A percentile compares a stretch with the other conserved stretches of the same genome.
Evolutionary conservation across 805 yeast genomes (phyloP).

Genomic region (Candida easanensis): DNA sequence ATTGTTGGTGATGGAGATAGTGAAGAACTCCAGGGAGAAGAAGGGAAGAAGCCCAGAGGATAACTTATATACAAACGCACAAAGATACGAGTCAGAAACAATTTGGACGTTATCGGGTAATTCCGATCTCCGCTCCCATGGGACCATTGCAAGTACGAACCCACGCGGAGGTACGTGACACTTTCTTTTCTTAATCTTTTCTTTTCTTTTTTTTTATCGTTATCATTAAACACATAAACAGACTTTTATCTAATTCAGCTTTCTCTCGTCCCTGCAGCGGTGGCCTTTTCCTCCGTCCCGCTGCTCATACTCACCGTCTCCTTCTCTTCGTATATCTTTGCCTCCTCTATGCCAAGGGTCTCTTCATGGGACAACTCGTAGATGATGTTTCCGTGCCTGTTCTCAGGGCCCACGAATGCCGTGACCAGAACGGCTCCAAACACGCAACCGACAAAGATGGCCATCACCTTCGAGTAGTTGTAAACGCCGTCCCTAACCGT

Average conservation of each 20-base stretch:
- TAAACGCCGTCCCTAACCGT: conserved; percentile 30
- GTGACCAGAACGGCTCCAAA: conserved; percentile 49
- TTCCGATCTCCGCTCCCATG: too few species aligned
- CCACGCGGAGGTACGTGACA: too few species aligned
- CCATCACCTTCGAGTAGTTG: conserved; percentile 61
- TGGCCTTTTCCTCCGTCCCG: conserved; percentile 3
- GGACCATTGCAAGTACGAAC: too few species aligned
- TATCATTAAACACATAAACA: too few species aligned
- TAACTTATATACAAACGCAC: too few species aligned
- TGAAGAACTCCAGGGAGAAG: too few species aligned
- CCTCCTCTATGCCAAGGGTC: conserved; percentile 20
- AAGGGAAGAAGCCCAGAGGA: too few species aligned
- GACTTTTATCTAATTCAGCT: background rate
- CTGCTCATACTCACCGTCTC: conserved; percentile 12
- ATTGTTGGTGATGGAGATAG: too few species aligned
- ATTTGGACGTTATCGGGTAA: too few species aligned
- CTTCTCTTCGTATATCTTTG: conserved; percentile 20
- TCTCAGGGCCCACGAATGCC: conserved; percentile 60
- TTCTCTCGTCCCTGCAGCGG: background rate
- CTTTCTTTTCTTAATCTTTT: too few species aligned
- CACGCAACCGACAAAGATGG: conserved; percentile 64
- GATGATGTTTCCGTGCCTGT: conserved; percentile 35
- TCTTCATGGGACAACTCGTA: conserved; percentile 22
- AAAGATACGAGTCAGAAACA: too few species aligned
- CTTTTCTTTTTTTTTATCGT: too few species aligned